A percentile compares a stretch with the other conserved stretches of the same genome.
These are phyloP conservation scores for Niebla homalea DNA, from an alignment of 495 filamentous ascomycete genomes.

Conservation along the genomic window DNA sequence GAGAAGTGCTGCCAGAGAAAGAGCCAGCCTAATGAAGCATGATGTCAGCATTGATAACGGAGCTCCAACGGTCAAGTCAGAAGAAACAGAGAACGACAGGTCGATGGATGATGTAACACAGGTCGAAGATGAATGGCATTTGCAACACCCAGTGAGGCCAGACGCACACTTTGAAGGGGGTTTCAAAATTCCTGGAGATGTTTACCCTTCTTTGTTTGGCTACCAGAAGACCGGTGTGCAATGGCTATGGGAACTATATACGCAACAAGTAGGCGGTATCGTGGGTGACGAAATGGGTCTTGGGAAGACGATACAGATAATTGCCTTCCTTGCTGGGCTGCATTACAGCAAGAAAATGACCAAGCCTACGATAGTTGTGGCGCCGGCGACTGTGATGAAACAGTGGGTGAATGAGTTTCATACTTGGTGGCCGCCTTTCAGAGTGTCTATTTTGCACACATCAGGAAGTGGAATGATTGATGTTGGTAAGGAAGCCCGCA, in stretches of 20 bases:
- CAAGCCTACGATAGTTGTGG: conserved; percentile 78
- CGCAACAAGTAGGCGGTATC: conserved; percentile 82
- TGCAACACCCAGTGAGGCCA: conserved; percentile 65
- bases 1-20: conserved; percentile 51
- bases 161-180: conserved; percentile 62
- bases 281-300: conserved; percentile 97
- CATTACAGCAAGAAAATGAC: conserved; percentile 77
- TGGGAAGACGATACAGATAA: conserved; percentile 90
- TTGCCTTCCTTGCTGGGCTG: conserved; percentile 78
- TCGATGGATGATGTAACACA: not conserved
- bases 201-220: conserved; percentile 78
- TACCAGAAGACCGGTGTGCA: conserved; percentile 93
- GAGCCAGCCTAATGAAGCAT: conserved; percentile 20
- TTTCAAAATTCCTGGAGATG: conserved; percentile 75
- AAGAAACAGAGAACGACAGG: not conserved
- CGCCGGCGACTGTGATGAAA: conserved; percentile 83
- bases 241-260: conserved; percentile 91
- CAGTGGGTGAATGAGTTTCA: conserved; percentile 99
- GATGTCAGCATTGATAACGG: conserved; percentile 14
- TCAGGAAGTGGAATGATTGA: conserved; percentile 95
- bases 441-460: conserved; percentile 87
- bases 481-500: conserved; percentile 48
- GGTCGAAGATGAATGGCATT: conserved; percentile 60
- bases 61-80: conserved; percentile 12
- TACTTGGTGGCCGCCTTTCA: conserved; percentile 89